Base-by-base conservation (phyloP, 2,329 filamentous ascomycete species). In the Colletotrichum filicis region DNA sequence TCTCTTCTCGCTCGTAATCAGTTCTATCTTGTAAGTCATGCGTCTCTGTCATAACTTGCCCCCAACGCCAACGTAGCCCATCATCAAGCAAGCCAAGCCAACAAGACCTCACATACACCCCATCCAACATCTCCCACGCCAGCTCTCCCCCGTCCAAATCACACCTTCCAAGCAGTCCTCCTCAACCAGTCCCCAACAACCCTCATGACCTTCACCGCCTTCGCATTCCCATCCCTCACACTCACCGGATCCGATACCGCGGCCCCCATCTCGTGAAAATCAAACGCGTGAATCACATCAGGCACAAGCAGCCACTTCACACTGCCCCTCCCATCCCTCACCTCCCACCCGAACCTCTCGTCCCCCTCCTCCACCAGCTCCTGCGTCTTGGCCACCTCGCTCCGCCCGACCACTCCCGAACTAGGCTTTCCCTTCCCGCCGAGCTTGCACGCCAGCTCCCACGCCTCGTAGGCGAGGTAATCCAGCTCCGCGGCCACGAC, bases 261-360 rank as follows among this genome's bases (percentile, higher is more conserved):
- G 5, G 71, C 66, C 12, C 76, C 72, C 7, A 82, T 76, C 14
- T 80, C n/a, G 35, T 75, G 76, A 56, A 80, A 76, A 68, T 86
- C 84, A 66, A 85, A 86, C 2, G 80, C 84, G 65, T 85, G 83
- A 16, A 84, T 35, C 53, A 80, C 80, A 68, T 86, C 84, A 5
- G 85, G 84, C 19, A 86, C 80, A 4, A 85, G 77, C 74, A 86
- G 68, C 83, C 83, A 85, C 63, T 80, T 80, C 30, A 84, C 80
- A 61, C 80, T 80, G 1, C 75, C 76, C 75, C 14, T 62, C 64
- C 74, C 76, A 2, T 69, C 71, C 66, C 71, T 64, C 46, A 79
- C 79, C 74, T 83, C 80, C 75, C 83, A 84, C 5, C 77, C 77
- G 65, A 82, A 84, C 42, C 79, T 75, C 77, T 83, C 82, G 66